These are phyloP conservation scores for Botrytis elliptica DNA, from an alignment of 2,329 filamentous ascomycete genomes.

Conservation along the genomic window DNA sequence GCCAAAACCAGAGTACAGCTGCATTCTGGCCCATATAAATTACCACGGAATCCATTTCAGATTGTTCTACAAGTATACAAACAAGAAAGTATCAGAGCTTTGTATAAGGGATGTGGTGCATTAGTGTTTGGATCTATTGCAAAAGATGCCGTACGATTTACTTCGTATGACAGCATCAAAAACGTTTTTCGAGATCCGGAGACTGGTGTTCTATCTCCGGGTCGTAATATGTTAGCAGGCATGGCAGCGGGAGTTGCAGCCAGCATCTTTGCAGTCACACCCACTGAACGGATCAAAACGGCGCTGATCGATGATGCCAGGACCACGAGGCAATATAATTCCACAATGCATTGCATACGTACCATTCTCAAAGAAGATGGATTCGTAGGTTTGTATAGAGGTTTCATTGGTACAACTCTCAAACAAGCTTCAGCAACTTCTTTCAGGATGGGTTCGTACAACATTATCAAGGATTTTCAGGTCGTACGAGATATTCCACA, in stretches of 20 bases:
- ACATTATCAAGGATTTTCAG: slow-evolving; percentile 48
- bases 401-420: slow-evolving; percentile 46
- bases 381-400: slow-evolving; percentile 46
- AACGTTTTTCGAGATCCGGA: slow-evolving; percentile 58
- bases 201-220: slow-evolving; percentile 55
- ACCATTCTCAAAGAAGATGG: slow-evolving; percentile 44
- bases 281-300: slow-evolving; percentile 67
- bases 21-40: slow-evolving; percentile 40
- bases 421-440: slow-evolving; percentile 50
- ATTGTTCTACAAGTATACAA: slow-evolving; percentile 55
- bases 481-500: slow-evolving; percentile 39
- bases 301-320: slow-evolving; percentile 46
- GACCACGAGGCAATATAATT: slow-evolving; percentile 33
- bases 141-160: slow-evolving; percentile 65
- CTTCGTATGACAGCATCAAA: slow-evolving; percentile 66
- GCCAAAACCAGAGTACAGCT: slow-evolving; percentile 64
- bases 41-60: slow-evolving; percentile 55
- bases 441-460: slow-evolving; percentile 44
- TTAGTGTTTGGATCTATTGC: slow-evolving; percentile 42
- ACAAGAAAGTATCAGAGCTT: slow-evolving; percentile 54
- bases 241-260: slow-evolving; percentile 63
- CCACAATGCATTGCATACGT: slow-evolving; percentile 39
- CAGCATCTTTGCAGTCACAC: slow-evolving; percentile 63
- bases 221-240: slow-evolving; percentile 59
- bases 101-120: slow-evolving; percentile 43